Conservation (phyloP, 306 rosid genomes). For the Rosa multiflora region DNA sequence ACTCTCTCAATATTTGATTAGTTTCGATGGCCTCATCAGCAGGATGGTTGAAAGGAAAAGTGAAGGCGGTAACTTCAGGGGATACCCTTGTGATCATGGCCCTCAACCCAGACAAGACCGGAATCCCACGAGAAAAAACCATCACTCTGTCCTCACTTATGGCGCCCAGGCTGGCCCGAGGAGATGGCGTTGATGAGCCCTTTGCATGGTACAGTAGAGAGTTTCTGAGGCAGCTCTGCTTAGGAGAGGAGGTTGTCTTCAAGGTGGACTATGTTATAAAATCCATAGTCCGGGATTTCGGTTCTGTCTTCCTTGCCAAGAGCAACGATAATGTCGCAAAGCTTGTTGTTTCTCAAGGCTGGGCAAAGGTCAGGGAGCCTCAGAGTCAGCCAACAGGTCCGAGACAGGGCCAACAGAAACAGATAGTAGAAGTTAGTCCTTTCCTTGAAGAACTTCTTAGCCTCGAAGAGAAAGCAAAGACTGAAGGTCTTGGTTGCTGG, state of each 20-base stretch:
- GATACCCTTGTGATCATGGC: constrained; percentile 82
- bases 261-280: constrained; percentile 79
- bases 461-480: constrained; percentile 77
- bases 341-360: constrained; percentile 80
- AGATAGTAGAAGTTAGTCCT: constrained; percentile 79
- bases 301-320: constrained; percentile 61
- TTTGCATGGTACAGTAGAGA: constrained; percentile 97
- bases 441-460: constrained; percentile 66
- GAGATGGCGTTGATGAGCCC: constrained; percentile 82
- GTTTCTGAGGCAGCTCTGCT: constrained; percentile 73
- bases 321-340: constrained; percentile 67
- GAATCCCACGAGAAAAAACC: constrained; percentile 77
- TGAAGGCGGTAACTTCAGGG: constrained; percentile 86
- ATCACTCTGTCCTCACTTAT: constrained; percentile 77
- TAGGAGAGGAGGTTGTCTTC: constrained; percentile 83
- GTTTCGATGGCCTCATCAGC: constrained; percentile 64
- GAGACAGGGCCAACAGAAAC: constrained; percentile 51
- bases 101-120: constrained; percentile 58
- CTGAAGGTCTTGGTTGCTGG: constrained; percentile 87
- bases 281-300: constrained; percentile 73
- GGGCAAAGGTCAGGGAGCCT: constrained; percentile 95
- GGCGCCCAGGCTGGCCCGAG: constrained; percentile 84
- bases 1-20: too few relatives aligned
- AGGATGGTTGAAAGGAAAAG: constrained; percentile 90
- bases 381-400: not conserved